A percentile compares a stretch with the other conserved stretches of the same genome.
These are phyloP conservation scores for Carex kokanica DNA, from an alignment of 176 grass and related monocot species.

Conservation along the genomic window DNA sequence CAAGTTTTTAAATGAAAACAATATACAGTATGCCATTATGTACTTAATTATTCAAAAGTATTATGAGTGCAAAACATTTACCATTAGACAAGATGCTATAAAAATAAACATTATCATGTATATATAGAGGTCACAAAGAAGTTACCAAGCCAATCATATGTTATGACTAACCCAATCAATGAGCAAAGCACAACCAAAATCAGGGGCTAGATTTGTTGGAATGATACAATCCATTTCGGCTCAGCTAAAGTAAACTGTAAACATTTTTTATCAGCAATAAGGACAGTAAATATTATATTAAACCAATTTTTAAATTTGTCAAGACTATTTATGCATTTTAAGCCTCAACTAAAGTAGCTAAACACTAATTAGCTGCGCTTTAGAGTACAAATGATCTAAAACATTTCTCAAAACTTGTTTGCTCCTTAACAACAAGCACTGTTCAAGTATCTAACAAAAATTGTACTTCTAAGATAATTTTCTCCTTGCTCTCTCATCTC, in stretches of 20 bases:
- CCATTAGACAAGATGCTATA: too few species aligned
- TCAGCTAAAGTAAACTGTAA: background rate
- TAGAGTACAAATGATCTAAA: background rate
- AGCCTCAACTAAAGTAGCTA: background rate
- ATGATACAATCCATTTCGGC: background rate
- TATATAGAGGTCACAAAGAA: background rate
- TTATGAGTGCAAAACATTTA: too few species aligned
- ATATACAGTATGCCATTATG: too few species aligned
- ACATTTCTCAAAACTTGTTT: constrained; percentile 5
- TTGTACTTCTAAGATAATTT: background rate
- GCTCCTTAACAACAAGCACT: background rate
- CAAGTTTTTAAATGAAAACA: too few species aligned
- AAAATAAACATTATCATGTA: too few species aligned
- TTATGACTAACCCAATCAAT: background rate
- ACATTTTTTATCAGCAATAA: constrained; percentile 2
- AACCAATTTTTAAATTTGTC: background rate
- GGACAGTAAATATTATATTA: background rate
- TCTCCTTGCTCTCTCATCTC: background rate
- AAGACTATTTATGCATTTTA: background rate
- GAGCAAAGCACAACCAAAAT: background rate
- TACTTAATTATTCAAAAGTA: too few species aligned
- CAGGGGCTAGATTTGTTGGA: background rate
- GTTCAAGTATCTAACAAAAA: background rate
- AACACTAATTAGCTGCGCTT: background rate
- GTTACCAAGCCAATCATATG: background rate